Percentiles rank a stretch among this genome's conserved stretches.
phyloP scores from a whole-genome alignment of 2,329 filamentous ascomycete species.

The Penicillium sp. region DNA sequence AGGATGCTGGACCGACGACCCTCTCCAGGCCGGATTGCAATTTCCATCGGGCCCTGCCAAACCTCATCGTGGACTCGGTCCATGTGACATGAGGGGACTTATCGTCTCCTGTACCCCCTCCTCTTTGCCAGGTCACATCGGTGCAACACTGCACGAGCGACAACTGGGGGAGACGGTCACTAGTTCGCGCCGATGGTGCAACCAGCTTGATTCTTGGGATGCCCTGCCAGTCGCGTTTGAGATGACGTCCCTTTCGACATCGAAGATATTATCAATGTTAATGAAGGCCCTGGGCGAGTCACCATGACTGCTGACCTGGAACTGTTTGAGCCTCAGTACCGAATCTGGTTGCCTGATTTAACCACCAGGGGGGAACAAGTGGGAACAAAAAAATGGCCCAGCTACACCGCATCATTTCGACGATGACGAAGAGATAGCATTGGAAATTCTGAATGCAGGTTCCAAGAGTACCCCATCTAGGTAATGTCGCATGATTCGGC shows the following conservation, averaged over 20 bases:
- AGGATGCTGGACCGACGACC: conserved; percentile 18
- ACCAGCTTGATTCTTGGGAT: conserved; percentile 14
- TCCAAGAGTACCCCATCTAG: neutral
- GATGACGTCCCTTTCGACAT: conserved; percentile 20
- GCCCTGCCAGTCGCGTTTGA: conserved; percentile 11
- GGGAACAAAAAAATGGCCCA: neutral
- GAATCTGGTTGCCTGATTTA: conserved; percentile 2
- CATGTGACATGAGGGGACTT: conserved; percentile 9
- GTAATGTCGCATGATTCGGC: conserved; percentile 8
- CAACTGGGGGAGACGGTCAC: neutral
- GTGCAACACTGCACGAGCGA: conserved; percentile 20
- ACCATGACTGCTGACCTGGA: conserved; percentile 3
- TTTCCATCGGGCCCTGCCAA: neutral
- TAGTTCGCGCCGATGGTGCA: conserved; percentile 22
- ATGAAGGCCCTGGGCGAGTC: neutral
- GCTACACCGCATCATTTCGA: neutral
- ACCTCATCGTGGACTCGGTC: neutral
- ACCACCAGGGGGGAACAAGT: neutral
- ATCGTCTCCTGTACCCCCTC: neutral
- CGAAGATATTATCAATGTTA: conserved; percentile 1
- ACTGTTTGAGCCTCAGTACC: neutral
- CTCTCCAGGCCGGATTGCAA: conserved; percentile 18
- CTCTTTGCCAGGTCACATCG: conserved; percentile 7
- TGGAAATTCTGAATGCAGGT: neutral
- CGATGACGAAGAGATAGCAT: neutral